Conservation (phyloP, 2,329 filamentous ascomycete species). For the Fusarium newnesense region DNA sequence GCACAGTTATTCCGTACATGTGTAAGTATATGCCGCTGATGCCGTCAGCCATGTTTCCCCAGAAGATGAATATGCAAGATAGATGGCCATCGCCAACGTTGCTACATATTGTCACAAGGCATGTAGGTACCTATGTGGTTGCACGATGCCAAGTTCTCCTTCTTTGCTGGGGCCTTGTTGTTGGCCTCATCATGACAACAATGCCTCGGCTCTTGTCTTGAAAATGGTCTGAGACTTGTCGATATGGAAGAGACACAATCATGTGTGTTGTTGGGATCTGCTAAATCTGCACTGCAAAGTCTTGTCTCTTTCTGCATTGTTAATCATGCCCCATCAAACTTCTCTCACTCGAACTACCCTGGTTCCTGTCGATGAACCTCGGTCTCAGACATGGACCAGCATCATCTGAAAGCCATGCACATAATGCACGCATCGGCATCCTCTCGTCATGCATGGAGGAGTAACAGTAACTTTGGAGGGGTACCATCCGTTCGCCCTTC, state of each 20-base stretch:
- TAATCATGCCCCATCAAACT: slow-evolving; percentile 20
- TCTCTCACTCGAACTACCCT: slow-evolving; percentile 16
- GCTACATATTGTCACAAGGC: slow-evolving; percentile 15
- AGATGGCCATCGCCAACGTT: slow-evolving; percentile 25
- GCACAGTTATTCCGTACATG: not conserved
- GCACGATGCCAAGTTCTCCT: not conserved
- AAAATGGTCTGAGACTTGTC: not conserved
- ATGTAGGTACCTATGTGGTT: not conserved
- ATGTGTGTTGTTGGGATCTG: slow-evolving; percentile 23
- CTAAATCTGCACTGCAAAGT: slow-evolving; percentile 15
- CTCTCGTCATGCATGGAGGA: slow-evolving; percentile 5
- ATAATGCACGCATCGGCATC: not conserved
- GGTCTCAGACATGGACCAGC: slow-evolving; percentile 22
- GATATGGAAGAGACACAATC: not conserved
- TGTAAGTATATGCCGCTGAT: slow-evolving; percentile 11
- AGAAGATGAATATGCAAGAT: slow-evolving; percentile 39
- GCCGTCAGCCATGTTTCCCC: slow-evolving; percentile 12
- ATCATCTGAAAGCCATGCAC: slow-evolving; percentile 17
- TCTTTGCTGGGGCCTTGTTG: not conserved
- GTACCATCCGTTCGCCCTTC: slow-evolving; percentile 25
- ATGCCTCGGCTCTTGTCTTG: not conserved
- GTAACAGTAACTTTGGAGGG: slow-evolving; percentile 9
- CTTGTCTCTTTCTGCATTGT: slow-evolving; percentile 23
- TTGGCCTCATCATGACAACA: slow-evolving; percentile 4
- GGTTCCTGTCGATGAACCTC: slow-evolving; percentile 22